phyloP scores from a whole-genome alignment of 768 basidiomycete genomes.

The Pulveroboletus sp. region DNA sequence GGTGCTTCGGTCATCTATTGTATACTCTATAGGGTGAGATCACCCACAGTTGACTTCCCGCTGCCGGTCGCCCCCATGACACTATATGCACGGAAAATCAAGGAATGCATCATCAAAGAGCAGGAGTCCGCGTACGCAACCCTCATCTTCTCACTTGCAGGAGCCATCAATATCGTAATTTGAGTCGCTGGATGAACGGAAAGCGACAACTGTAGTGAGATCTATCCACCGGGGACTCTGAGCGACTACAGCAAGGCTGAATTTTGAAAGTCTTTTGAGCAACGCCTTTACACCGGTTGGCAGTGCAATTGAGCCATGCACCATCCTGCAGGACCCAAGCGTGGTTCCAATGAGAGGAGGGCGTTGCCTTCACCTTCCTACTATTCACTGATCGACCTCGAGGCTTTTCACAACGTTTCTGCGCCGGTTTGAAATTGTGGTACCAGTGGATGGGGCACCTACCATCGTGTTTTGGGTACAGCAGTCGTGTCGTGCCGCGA shows the following conservation, averaged over 20 bases:
- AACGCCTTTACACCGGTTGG: conserved; percentile 1
- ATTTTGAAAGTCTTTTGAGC: not conserved
- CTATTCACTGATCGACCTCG: conserved; percentile 2
- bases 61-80: conserved; percentile 24
- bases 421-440: not conserved
- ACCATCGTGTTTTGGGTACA: not conserved
- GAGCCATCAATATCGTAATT: conserved; percentile 6
- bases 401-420: conserved; percentile 12
- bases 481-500: not conserved
- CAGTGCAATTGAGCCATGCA: not conserved
- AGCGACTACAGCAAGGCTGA: not conserved
- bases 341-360: not conserved
- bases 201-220: not conserved
- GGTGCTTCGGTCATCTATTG: not conserved
- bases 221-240: not conserved
- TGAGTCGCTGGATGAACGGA: not conserved
- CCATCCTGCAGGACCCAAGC: not conserved
- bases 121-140: conserved; percentile 14
- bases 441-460: not conserved
- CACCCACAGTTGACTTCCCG: conserved; percentile 21
- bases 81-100: conserved; percentile 8
- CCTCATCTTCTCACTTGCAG: conserved; percentile 10
- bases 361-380: not conserved
- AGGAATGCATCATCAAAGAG: not conserved
- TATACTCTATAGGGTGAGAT: not conserved